phyloP scores from a whole-genome alignment of 1,284 basidiomycete genomes.

The Fomitopsis schrenkii region DNA sequence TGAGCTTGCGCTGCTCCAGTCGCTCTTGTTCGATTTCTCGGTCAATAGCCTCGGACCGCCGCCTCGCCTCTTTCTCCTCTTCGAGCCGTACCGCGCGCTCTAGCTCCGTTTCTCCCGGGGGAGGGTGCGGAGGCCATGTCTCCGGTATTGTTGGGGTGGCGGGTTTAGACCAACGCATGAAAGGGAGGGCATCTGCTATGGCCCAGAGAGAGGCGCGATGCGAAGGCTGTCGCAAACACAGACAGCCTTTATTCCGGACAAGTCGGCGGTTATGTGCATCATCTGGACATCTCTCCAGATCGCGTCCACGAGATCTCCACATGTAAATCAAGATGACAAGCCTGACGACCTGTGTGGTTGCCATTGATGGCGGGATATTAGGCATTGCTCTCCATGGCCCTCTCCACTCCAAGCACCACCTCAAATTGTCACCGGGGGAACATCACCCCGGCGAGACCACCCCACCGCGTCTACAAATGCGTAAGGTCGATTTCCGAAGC shows the following conservation, averaged over 20 bases:
- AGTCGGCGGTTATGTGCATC: neutral
- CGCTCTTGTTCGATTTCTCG: slow-evolving; percentile 41
- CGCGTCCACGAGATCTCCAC: neutral
- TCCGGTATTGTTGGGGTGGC: slow-evolving; percentile 4
- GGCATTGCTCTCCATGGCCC: neutral
- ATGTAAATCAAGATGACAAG: neutral
- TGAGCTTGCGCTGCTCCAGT: slow-evolving; percentile 32
- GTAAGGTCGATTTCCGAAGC: too few relatives aligned
- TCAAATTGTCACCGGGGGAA: too few relatives aligned
- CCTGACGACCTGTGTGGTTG: neutral
- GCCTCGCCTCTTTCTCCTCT: slow-evolving; percentile 48
- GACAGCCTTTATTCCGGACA: neutral
- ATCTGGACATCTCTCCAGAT: neutral
- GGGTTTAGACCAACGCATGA: slow-evolving; percentile 7
- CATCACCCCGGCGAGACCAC: too few relatives aligned
- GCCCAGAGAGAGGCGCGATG: neutral
- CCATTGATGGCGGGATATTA: neutral
- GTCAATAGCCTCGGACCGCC: slow-evolving; percentile 53
- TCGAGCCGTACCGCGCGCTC: slow-evolving; percentile 32
- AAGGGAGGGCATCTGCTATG: neutral
- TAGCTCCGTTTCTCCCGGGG: slow-evolving; percentile 19
- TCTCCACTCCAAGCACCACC: neutral
- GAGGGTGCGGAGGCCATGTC: slow-evolving; percentile 23
- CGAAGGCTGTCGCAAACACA: neutral
- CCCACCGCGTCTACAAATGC: too few relatives aligned